Evolutionary conservation across 176 grass and related monocot genomes (phyloP).

Genomic region (Microstegium vimineum): DNA sequence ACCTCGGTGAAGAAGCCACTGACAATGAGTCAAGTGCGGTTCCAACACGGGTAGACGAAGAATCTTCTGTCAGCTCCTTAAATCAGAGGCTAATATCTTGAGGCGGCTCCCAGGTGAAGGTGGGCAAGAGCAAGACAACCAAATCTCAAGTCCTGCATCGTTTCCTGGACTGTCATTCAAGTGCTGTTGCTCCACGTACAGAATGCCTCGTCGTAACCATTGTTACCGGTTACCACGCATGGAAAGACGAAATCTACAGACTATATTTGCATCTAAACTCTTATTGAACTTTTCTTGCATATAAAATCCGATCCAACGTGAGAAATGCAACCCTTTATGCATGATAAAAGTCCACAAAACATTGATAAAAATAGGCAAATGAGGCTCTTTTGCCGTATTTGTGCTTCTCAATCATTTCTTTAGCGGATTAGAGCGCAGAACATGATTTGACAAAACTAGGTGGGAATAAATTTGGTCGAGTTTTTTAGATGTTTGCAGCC

Average conservation of each 20-base stretch:
- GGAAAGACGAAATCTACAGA: neutral
- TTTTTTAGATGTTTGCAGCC: neutral
- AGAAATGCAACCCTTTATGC: neutral
- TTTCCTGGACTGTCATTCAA: neutral
- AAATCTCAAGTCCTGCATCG: neutral
- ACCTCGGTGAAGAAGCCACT: neutral
- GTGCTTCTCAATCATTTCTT: neutral
- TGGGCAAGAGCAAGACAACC: neutral
- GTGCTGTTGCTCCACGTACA: neutral
- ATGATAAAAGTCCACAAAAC: neutral
- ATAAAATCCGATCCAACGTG: neutral
- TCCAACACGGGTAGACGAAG: conserved; percentile 10
- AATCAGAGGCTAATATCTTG: conserved; percentile 39
- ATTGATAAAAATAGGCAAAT: neutral
- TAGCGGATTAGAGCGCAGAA: neutral
- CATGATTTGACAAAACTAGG: neutral
- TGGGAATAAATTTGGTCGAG: neutral
- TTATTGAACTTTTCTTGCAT: neutral
- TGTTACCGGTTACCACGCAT: neutral
- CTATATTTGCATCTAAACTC: neutral
- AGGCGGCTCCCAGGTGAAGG: neutral
- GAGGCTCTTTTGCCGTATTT: neutral
- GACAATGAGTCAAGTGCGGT: neutral
- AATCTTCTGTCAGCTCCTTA: conserved; percentile 10
- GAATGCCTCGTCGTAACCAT: neutral